phyloP scores from a whole-genome alignment of 2,329 filamentous ascomycete genomes.

The Pseudogymnoascus sp. region DNA sequence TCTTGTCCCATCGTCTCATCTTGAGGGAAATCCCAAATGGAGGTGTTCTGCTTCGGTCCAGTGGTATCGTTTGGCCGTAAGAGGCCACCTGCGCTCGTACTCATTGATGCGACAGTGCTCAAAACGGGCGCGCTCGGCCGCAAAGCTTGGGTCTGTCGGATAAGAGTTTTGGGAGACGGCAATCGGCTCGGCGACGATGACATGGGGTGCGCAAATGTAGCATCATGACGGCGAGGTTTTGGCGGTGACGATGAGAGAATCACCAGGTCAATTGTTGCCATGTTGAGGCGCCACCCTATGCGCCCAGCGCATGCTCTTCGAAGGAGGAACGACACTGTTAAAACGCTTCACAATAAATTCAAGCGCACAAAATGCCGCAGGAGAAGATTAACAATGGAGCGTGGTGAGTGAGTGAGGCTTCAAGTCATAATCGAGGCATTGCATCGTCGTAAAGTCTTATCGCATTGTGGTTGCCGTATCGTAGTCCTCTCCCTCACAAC shows the following conservation, averaged over 20 bases:
- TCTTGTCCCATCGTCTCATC: not conserved
- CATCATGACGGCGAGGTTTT: conserved; percentile 9
- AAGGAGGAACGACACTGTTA: conserved; percentile 21
- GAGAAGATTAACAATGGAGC: not conserved
- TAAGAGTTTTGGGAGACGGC: not conserved
- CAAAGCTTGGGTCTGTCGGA: not conserved
- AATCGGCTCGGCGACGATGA: conserved; percentile 41
- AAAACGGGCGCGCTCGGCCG: conserved; percentile 28
- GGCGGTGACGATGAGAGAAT: conserved; percentile 36
- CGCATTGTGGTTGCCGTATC: conserved; percentile 1
- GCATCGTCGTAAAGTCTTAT: not conserved
- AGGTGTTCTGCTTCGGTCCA: conserved; percentile 1
- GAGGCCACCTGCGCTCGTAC: conserved; percentile 36
- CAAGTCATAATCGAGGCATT: not conserved
- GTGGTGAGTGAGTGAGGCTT: not conserved
- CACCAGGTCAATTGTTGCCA: conserved; percentile 33
- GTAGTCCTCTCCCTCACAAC: not conserved
- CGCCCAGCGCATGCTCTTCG: conserved; percentile 20
- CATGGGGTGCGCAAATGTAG: conserved; percentile 10
- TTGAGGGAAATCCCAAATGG: conserved; percentile 14
- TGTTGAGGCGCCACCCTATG: conserved; percentile 23
- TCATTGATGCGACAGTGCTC: conserved; percentile 31
- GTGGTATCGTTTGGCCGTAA: conserved; percentile 16
- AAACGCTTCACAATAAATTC: not conserved
- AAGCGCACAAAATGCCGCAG: not conserved